Percentiles rank a stretch among this genome's conserved stretches.
Evolutionary conservation across 2,329 filamentous ascomycete genomes (phyloP).

Genomic region (Emydomyces testavorans): DNA sequence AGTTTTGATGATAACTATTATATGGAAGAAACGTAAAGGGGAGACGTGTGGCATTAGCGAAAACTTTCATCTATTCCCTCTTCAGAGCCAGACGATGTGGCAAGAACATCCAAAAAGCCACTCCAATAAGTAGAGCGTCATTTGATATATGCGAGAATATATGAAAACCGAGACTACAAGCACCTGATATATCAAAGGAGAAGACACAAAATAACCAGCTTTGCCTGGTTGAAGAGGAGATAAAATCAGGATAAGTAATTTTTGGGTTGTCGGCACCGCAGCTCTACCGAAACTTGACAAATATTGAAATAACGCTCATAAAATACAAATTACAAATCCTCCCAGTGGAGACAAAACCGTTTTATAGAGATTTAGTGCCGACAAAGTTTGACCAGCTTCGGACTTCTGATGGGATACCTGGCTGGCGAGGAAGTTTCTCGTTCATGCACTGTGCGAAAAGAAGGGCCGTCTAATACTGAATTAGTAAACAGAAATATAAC

Average conservation of each 20-base stretch:
- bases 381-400: constrained; percentile 93
- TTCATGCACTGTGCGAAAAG: constrained; percentile 96
- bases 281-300: constrained; percentile 8
- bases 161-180: background rate
- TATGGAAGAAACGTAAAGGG: too few relatives aligned
- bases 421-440: constrained; percentile 79
- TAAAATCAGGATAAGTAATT: constrained; percentile 8
- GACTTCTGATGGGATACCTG: constrained; percentile 84
- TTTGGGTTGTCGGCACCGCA: constrained; percentile 7
- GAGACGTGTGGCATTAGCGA: background rate
- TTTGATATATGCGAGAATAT: background rate
- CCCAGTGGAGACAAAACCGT: background rate
- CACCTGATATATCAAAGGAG: background rate
- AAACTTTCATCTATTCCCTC: background rate
- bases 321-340: background rate
- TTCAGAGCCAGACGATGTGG: background rate
- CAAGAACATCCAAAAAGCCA: background rate
- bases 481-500: background rate
- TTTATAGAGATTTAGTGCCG: constrained; percentile 49
- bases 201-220: background rate
- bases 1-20: too few relatives aligned
- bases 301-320: constrained; percentile 2
- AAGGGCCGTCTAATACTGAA: constrained; percentile 62
- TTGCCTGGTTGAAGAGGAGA: constrained; percentile 1
- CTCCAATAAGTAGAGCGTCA: background rate